phyloP scores from a whole-genome alignment of 306 rosid genomes.

The Cucurbita ficifolia region DNA sequence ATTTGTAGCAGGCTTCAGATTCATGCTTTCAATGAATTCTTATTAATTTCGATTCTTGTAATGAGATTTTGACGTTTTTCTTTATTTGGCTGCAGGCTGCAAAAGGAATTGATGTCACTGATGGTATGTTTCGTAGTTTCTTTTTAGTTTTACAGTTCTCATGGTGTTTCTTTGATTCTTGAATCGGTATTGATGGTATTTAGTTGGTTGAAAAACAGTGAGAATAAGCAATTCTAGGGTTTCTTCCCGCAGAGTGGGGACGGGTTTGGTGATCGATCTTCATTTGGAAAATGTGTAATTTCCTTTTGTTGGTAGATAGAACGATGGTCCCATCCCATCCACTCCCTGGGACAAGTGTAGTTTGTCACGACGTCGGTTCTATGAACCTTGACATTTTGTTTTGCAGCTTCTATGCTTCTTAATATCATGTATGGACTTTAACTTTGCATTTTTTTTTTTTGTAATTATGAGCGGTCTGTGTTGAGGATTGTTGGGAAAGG shows the following conservation, averaged over 20 bases:
- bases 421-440: not conserved
- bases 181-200: not conserved
- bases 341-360: not conserved
- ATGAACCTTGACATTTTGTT: not conserved
- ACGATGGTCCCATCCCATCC: not conserved
- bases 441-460: not conserved
- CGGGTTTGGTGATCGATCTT: not conserved
- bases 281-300: not conserved
- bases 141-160: not conserved
- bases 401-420: not conserved
- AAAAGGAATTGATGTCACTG: slow-evolving; percentile 95
- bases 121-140: slow-evolving; percentile 41
- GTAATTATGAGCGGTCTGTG: too few relatives aligned
- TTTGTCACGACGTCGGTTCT: not conserved
- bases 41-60: not conserved
- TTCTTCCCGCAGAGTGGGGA: not conserved
- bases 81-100: slow-evolving; percentile 40
- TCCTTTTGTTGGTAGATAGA: not conserved
- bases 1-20: not conserved
- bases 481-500: too few relatives aligned
- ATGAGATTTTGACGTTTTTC: slow-evolving; percentile 11
- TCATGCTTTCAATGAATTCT: not conserved
- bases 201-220: not conserved
- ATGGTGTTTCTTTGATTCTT: not conserved
- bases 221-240: not conserved